Conservation (phyloP, 1,284 basidiomycete species). For the Tranzscheliella williamsii region DNA sequence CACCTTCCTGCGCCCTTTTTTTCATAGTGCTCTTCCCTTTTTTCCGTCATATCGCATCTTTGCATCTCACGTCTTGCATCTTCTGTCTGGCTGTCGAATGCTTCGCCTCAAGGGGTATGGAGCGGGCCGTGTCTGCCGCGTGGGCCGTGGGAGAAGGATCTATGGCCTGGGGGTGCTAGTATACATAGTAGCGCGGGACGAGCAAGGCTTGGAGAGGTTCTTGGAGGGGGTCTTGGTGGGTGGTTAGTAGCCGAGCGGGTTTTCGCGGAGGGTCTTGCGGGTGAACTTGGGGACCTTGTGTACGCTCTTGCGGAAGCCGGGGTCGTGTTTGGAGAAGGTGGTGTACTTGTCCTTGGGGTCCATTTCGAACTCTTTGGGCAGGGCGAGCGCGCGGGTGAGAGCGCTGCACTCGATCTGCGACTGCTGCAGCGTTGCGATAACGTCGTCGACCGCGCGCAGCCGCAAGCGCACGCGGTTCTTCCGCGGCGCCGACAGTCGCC, state of each 20-base stretch:
- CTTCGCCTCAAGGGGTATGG: too few species aligned
- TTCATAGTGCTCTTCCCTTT: too few species aligned
- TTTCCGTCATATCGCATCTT: too few species aligned
- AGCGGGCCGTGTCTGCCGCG: too few species aligned
- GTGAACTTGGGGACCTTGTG: conserved; percentile 70
- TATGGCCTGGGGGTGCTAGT: too few species aligned
- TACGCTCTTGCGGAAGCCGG: conserved; percentile 81
- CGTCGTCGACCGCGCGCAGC: conserved; percentile 87
- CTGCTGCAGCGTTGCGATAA: conserved; percentile 81
- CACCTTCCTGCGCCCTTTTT: too few species aligned
- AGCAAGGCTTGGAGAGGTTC: too few species aligned
- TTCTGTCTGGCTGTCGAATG: too few species aligned
- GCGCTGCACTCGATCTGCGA: conserved; percentile 78
- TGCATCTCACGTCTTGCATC: too few species aligned
- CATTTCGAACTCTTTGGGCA: conserved; percentile 90
- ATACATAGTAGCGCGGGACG: too few species aligned
- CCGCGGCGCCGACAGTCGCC: conserved; percentile 84
- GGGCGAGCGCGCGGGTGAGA: conserved; percentile 73
- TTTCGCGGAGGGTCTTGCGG: conserved; percentile 30
- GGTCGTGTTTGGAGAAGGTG: conserved; percentile 71
- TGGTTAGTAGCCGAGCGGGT: conserved; percentile 31
- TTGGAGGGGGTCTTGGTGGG: too few species aligned
- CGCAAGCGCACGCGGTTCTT: conserved; percentile 87
- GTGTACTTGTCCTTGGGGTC: conserved; percentile 90
- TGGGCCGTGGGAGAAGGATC: too few species aligned